Base-by-base conservation (phyloP, 2,329 filamentous ascomycete species). In the Microdochium trichocladiopsis region DNA sequence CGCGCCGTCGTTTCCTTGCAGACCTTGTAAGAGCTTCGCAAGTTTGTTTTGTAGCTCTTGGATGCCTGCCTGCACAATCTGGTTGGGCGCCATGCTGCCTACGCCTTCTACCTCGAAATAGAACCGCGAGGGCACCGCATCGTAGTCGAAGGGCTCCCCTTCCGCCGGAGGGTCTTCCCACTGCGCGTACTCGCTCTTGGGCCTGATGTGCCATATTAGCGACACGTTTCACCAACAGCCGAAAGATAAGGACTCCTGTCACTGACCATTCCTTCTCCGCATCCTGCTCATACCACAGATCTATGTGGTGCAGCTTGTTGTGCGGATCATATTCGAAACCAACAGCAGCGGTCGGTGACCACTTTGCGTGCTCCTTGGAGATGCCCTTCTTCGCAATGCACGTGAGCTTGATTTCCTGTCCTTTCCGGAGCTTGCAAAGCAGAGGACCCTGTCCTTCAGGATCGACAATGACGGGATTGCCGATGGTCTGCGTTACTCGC, bases 321-420 rank as follows among this genome's bases (percentile, higher is more conserved):
- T 95, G 88, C 55, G 94, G 94, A 68, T 99, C 94, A 70, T 99
- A 99, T 71, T 99, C 94, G 67, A 99, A 99, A 23, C 90, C 92
- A 41, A 99, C 86, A 3, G 94, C 94, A 41, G 91, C 82, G 33
- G 89, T 93, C 2, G 94, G 92, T 63, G 90, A 88, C 94, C 94
- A 99, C 71, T 99, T 99, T 10, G 94, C 90, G 71, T 99, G 94
- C 69, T 99, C 94, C 77, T 99, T 99, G 36, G 93, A 92, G 58
- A 97, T 97, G 1, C 94, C 94, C 78, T 97, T 97, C 78, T 96
- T 96, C 50, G 93, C 94, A 58, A 96, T 88, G 66, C 93, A 97
- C 56, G 83, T 88, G 65, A 99, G 82, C 68, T 90, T 87, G 55
- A 99, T 74, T 70, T 96, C 91, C 72, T 99, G 94, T 2, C 88